phyloP scores from a whole-genome alignment of 2,329 filamentous ascomycete species.

The Rosellinia necatrix region DNA sequence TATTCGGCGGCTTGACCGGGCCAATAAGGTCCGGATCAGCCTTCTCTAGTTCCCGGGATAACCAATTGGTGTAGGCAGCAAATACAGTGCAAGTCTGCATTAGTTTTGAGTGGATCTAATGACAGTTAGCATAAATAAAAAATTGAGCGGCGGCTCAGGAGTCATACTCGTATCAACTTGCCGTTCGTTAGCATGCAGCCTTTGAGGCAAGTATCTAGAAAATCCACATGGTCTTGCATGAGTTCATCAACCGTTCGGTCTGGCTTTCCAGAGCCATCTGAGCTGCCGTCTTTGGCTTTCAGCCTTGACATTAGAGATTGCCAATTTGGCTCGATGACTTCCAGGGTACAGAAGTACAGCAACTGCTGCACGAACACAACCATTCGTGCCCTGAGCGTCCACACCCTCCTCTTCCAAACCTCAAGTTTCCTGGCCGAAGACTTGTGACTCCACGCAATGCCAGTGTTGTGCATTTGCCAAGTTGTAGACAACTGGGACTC shows the following conservation, averaged over 20 bases:
- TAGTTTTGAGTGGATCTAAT: conserved; percentile 92
- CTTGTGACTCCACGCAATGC: conserved; percentile 79
- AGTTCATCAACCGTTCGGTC: conserved; percentile 87
- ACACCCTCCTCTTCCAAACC: conserved; percentile 90
- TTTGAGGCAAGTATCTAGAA: conserved; percentile 95
- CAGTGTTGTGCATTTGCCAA: conserved; percentile 89
- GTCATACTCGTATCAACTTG: conserved; percentile 81
- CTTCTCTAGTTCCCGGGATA: conserved; percentile 82
- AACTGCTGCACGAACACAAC: conserved; percentile 96
- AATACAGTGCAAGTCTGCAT: conserved; percentile 97
- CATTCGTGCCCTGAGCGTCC: conserved; percentile 92
- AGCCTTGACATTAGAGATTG: conserved; percentile 88
- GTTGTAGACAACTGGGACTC: conserved; percentile 84
- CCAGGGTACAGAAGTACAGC: conserved; percentile 93
- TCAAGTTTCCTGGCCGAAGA: conserved; percentile 76
- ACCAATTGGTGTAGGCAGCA: conserved; percentile 83
- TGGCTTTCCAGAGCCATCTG: conserved; percentile 46
- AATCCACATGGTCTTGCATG: conserved; percentile 99
- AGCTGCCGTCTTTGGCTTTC: conserved; percentile 60
- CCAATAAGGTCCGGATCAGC: conserved; percentile 78
- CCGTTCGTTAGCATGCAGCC: conserved; percentile 99
- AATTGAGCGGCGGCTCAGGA: neutral
- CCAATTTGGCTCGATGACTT: conserved; percentile 99
- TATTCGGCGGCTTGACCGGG: conserved; percentile 59
- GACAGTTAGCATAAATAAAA: conserved; percentile 28